These are phyloP conservation scores for Escovopsis sp. DNA, from an alignment of 2,329 filamentous ascomycete species.

Conservation along the genomic window DNA sequence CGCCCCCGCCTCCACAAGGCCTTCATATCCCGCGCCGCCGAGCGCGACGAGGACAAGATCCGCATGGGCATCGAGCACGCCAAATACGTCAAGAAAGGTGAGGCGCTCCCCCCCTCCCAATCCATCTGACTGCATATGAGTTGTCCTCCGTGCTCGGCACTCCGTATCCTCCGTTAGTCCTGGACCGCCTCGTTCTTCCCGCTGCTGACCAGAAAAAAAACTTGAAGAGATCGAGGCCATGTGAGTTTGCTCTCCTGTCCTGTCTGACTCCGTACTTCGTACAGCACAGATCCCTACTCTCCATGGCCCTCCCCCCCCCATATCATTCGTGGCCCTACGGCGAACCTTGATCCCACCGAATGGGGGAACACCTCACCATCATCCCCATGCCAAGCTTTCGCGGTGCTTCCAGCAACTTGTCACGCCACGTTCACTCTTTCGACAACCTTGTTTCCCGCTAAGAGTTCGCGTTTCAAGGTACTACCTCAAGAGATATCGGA, in stretches of 20 bases:
- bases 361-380: not conserved
- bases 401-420: not conserved
- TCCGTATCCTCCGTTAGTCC: not conserved
- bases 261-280: no score
- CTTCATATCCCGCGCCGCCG: slow-evolving; percentile 58
- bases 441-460: not conserved
- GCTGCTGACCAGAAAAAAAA: no score
- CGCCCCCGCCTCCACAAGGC: slow-evolving; percentile 68
- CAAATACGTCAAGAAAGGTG: slow-evolving; percentile 84
- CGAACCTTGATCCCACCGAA: not conserved
- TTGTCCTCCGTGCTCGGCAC: not conserved
- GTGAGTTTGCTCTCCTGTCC: slow-evolving; percentile 42
- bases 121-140: not conserved
- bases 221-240: slow-evolving; percentile 74
- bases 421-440: not conserved
- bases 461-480: slow-evolving; percentile 39
- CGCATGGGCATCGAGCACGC: slow-evolving; percentile 60
- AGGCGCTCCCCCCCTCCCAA: not conserved
- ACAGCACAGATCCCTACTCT: not conserved
- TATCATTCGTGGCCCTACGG: not conserved
- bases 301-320: not conserved
- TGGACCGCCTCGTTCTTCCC: not conserved
- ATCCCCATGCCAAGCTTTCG: not conserved
- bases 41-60: slow-evolving; percentile 64
- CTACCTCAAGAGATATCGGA: slow-evolving; percentile 82